Conservation (phyloP, 129 eudicot genomes). For the Cynara cardunculus region DNA sequence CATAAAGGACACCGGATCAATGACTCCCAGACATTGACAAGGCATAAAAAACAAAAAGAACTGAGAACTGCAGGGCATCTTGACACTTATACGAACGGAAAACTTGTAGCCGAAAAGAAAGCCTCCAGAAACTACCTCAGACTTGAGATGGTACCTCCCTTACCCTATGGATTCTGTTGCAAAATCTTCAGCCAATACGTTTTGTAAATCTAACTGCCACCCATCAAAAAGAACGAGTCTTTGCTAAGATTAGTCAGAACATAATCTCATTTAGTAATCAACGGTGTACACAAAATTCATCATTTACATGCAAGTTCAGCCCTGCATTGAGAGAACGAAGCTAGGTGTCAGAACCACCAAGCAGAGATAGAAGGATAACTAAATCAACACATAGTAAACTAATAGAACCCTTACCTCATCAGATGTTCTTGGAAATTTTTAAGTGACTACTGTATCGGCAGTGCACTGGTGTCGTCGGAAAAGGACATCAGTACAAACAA, state of each 20-base stretch:
- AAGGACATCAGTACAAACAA: constrained; percentile 22
- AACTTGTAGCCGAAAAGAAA: constrained; percentile 23
- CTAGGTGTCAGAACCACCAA: constrained; percentile 2
- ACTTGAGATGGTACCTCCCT: constrained; percentile 26
- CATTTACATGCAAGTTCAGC: constrained; percentile 43
- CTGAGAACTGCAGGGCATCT: constrained; percentile 47
- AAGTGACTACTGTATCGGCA: constrained; percentile 40
- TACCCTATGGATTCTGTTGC: constrained; percentile 26
- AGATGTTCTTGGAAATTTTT: constrained; percentile 30
- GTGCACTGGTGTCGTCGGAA: constrained; percentile 35
- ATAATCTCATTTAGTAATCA: constrained; percentile 37
- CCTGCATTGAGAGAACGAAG: constrained; percentile 32
- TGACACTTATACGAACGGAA: constrained; percentile 20
- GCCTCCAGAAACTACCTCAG: constrained; percentile 23
- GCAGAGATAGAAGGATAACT: neutral
- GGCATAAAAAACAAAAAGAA: constrained; percentile 25
- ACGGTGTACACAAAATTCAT: constrained; percentile 32
- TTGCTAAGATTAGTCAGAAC: constrained; percentile 28
- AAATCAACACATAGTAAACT: neutral
- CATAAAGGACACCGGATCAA: constrained; percentile 28
- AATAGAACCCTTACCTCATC: constrained; percentile 38
- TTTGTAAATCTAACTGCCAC: constrained; percentile 36
- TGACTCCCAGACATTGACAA: constrained; percentile 16
- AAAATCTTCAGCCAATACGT: constrained; percentile 33
- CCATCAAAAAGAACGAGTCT: constrained; percentile 30